Base-by-base conservation (phyloP, 140 eudicot species). In the Senecio squalidus region DNA sequence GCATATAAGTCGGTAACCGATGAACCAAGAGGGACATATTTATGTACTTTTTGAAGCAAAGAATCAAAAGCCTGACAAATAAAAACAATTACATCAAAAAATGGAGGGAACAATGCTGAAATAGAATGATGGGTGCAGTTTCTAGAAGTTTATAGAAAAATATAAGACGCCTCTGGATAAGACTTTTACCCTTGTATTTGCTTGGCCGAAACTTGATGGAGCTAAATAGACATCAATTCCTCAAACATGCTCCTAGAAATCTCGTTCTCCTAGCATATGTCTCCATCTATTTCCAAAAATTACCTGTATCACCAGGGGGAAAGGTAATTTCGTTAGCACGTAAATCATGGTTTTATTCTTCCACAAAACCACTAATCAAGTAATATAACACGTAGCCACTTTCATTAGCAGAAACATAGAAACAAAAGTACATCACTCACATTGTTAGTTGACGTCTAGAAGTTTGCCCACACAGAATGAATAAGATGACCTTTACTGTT, bases 251-350 rank as follows among this genome's bases (percentile, higher is more conserved):
- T 91, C 96, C 96, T 96, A 91, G 74, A 91, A 78, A 69, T 91
- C 96, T 74, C 79, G 73, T 69, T 91, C 96, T 51, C 98, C 98
- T 33, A 91, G 44, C 30, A 91, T 78, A 83, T 91, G 94, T 49
- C 91, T 81, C 98, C 98, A n/a, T n/a, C n/a, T n/a, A n/a, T n/a
- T n/a, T n/a, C n/a, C 96, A 79, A 91, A 91, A 5, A 91, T 91
- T 50, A 91, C 70, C 98, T 91, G 82, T 54, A 74, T 56, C 30
- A 31, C 49, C 72, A 51, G 34, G 36, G 34, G 36, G 44, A 47
- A 26, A 27, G 25, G 23, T 26, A 34, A 55, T 40, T 30, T 53
- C 2, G 7, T 20, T 34, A 48, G 64, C 25, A 28, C 33, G 26
- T 27, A 14, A 66, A 55, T 1, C 58, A 55, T 25, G 14, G 53